These are phyloP conservation scores for Magnaporthiopsis poae DNA, from an alignment of 2,329 filamentous ascomycete genomes.

Conservation along the genomic window DNA sequence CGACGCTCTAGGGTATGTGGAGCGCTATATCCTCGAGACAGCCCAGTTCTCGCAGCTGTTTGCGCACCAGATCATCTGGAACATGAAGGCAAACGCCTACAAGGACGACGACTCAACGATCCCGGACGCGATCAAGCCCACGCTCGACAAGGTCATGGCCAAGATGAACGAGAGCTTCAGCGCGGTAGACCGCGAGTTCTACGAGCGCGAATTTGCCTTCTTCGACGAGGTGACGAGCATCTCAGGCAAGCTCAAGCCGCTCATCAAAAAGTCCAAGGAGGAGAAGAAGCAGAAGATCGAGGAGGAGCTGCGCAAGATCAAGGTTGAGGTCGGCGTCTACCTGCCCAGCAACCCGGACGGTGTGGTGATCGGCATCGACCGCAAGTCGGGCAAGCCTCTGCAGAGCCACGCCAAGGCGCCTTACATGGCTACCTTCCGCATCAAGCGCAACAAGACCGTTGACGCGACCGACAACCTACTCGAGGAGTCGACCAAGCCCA, in stretches of 20 bases:
- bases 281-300: constrained; percentile 99
- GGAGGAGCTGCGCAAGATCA: constrained; percentile 92
- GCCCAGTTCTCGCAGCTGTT: constrained; percentile 97
- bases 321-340: constrained; percentile 94
- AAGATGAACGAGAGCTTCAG: constrained; percentile 78
- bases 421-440: constrained; percentile 97
- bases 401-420: constrained; percentile 97
- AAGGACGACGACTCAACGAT: constrained; percentile 90
- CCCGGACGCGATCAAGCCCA: constrained; percentile 86
- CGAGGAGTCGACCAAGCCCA: constrained; percentile 34
- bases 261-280: constrained; percentile 82
- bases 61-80: constrained; percentile 99
- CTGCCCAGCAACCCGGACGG: constrained; percentile 94
- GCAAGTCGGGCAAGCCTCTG: constrained; percentile 92
- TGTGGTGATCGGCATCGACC: constrained; percentile 92
- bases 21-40: constrained; percentile 92
- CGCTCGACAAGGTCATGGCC: constrained; percentile 78
- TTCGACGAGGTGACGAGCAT: constrained; percentile 94
- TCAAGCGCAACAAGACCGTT: constrained; percentile 63
- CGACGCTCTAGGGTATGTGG: constrained; percentile 85
- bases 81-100: constrained; percentile 98
- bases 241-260: constrained; percentile 88
- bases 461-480: constrained; percentile 44
- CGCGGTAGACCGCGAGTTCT: constrained; percentile 69
- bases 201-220: constrained; percentile 91